A percentile compares a stretch with the other conserved stretches of the same genome.
Evolutionary conservation across 2,329 filamentous ascomycete species (phyloP).

Genomic region (Fusarium caatingaense): DNA sequence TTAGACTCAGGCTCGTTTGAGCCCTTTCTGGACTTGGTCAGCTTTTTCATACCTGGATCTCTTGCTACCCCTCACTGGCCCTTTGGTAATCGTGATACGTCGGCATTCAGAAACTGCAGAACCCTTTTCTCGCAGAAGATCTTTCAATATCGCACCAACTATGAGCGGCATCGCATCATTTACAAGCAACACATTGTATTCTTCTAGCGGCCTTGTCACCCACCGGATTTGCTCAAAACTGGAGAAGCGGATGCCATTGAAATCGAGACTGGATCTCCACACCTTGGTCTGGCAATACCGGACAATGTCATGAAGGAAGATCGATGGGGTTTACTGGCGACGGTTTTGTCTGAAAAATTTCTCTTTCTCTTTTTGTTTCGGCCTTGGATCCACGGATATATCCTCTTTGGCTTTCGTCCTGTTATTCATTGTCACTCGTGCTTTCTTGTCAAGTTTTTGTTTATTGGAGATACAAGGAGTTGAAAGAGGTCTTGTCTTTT

Average conservation of each 20-base stretch:
- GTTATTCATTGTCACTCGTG: slow-evolving; percentile 1
- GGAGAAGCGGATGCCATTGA: not conserved
- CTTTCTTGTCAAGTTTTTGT: not conserved
- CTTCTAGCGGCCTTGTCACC: not conserved
- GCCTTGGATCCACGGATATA: slow-evolving; percentile 18
- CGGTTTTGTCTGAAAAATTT: not conserved
- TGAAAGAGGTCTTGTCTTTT: not conserved
- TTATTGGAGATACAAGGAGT: slow-evolving; percentile 19
- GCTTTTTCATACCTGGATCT: slow-evolving; percentile 15
- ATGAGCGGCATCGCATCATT: not conserved
- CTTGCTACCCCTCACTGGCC: slow-evolving; percentile 29
- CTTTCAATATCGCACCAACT: not conserved
- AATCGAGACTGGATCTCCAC: not conserved
- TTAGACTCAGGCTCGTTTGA: not conserved
- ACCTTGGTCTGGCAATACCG: not conserved
- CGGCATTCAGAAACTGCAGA: slow-evolving; percentile 6
- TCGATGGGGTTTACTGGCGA: not conserved
- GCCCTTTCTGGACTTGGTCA: slow-evolving; percentile 4
- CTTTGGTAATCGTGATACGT: slow-evolving; percentile 21
- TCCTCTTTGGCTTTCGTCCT: not conserved
- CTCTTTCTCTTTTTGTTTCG: not conserved
- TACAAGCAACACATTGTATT: not conserved
- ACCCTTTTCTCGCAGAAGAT: not conserved
- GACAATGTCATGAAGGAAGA: not conserved
- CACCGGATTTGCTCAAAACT: slow-evolving; percentile 1